Evolutionary conservation across 2,329 filamentous ascomycete species (phyloP), one percentile per base, ranked within the genome.

Genomic region (Penicillium sp.): DNA sequence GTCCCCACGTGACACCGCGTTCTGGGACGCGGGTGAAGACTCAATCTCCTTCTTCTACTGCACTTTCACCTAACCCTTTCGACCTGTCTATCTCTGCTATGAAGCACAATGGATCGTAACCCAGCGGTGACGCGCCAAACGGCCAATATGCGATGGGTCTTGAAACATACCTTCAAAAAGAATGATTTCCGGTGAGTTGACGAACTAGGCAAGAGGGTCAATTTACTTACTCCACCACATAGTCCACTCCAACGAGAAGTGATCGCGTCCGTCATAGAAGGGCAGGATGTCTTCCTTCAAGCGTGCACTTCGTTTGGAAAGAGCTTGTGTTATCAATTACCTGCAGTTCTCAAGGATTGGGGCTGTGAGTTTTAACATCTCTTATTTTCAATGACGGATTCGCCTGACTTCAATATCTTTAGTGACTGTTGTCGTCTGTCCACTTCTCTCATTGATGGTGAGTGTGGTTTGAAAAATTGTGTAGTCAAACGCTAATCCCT

Each of bases 391-490:
- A 38, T 8, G 40, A 47, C 31, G 25, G 17, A 19, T 21, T 5
- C 29, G 13, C 27, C 33, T 66, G 27, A 60, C 56, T 56, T 70
- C 21, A 43, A 55, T 57, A 54, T 37, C 2, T 27, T 2, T 60
- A 91, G 89, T 96, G 63, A 96, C 92, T 0, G 88, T 97, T 58
- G 93, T 97, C 35, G 84, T 97, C 40, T 96, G 91, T 33, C 93
- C 93, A 5, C 81, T 97, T 38, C 81, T 97, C 41, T 93, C 92
- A 64, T 81, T 97, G 55, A 97, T 97, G 91, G 89, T 89, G 76
- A 62, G 76, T 57, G 21, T n/a, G 5, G 4, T n/a, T 15, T 12
- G 1, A 8, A 6, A 27, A n/a, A 2, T 17, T 47, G 12, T 29
- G 27, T 4, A 37, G 19, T n/a, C 15, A 27, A 46, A 3, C 12